Conservation (phyloP, 495 filamentous ascomycete genomes). For the Podospora didyma region DNA sequence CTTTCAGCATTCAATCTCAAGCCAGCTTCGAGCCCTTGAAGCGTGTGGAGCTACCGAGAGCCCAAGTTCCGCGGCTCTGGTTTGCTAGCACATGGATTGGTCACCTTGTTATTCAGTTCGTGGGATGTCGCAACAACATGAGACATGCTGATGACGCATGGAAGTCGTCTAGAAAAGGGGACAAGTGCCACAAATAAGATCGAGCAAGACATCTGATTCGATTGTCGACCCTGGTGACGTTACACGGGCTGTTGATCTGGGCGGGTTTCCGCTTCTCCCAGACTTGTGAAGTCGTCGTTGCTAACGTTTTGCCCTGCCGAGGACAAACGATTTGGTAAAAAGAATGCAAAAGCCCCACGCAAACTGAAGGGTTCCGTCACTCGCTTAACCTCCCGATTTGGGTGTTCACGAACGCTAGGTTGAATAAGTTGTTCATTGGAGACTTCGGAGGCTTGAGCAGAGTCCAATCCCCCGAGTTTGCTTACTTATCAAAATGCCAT, state of each 20-base stretch:
- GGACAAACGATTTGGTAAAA: slow-evolving; percentile 32
- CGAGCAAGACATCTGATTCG: slow-evolving; percentile 1
- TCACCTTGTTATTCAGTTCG: not conserved
- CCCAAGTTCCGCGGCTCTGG: no score
- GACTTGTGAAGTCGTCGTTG: slow-evolving; percentile 10
- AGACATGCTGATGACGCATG: slow-evolving; percentile 3
- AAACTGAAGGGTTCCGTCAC: not conserved
- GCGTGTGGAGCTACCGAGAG: not conserved
- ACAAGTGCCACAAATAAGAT: not conserved
- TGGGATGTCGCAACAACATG: not conserved
- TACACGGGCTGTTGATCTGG: not conserved
- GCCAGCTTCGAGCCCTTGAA: no score
- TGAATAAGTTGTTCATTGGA: no score
- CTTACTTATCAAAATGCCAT: no score
- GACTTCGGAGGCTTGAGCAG: no score
- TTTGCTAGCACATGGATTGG: not conserved
- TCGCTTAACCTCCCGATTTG: no score
- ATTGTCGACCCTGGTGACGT: not conserved
- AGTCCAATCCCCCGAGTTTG: no score
- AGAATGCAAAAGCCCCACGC: slow-evolving; percentile 4
- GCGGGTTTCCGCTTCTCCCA: not conserved
- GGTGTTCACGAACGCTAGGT: not conserved
- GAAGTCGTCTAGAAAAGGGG: slow-evolving; percentile 12
- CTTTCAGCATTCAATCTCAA: no score
- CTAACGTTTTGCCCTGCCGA: slow-evolving; percentile 19